Base-by-base conservation (phyloP, 1,284 basidiomycete genomes). In the Naganishia cerealis region DNA sequence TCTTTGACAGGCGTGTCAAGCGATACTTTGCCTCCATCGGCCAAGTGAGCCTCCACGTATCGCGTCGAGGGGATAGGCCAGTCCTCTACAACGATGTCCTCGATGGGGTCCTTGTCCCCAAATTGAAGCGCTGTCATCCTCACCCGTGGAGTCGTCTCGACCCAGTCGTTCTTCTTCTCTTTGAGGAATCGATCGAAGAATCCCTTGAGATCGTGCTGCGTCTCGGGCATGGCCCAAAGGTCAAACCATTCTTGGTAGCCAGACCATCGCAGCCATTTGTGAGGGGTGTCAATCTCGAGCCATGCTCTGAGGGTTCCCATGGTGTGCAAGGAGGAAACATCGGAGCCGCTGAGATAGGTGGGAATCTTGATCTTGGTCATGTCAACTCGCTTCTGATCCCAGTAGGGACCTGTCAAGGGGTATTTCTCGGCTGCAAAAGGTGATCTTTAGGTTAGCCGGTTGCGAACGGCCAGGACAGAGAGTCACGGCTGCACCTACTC, bases 131-230 rank as follows among this genome's bases (percentile, higher is more conserved):
- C 61, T 2, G 61, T 53, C 61, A 63, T 63, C 39, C 61, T 66
- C 8, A 75, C 71, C 5, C 67, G 73, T 18, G 72, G 72, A 8
- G 70, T 72, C 39, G 70, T 66, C 26, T 71, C 58, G 43, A 69
- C 74, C 65, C 73, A 75, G 50, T 67, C 71, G 57, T 75, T 75
- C 52, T 71, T 48, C 67, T 71, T 68, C 65, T 71, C 73, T 62
- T 70, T 69, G 57, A 73, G 68, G 69, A 73, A 75, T 52, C 62
- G 61, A 70, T 75, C 74, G 40, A 72, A 75, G 70, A 73, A 75
- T 15, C 63, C 59, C 65, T 63, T 70, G 40, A 75, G 70, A 67
- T 75, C 74, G 36, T 65, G 65, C 36, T 69, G 55, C 15, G 66
- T 70, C 57, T 75, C 73, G 13, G 65, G 71, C 24, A 63, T 63